Base-by-base conservation (phyloP, 225 moss, liverwort and hornwort genomes). In the Polytrichum commune region DNA sequence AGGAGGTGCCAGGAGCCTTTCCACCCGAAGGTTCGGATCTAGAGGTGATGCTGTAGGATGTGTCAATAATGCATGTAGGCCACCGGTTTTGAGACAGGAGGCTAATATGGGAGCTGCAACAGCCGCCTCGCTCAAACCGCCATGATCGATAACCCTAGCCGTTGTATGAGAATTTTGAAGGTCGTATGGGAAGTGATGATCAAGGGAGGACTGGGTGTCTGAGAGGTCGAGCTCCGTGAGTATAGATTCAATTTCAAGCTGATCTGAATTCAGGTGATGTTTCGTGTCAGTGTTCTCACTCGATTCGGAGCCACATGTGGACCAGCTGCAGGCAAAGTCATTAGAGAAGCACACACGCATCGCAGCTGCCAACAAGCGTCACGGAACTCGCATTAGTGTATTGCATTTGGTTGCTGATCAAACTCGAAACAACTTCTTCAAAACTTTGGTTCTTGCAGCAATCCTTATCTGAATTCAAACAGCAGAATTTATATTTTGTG, bases 11-110 rank as follows among this genome's bases (percentile, higher is more conserved):
- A 69, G 54, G 26, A 56, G 54, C 24, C 69, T 27, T 8, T 69
- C 55, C 19, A 22, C 18, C 25, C 54, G 2, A 10, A 69, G 25
- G 26, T 54, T 54, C 27, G 69, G 29, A 25, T 54, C 53, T 27
- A 69, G 26, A 56, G 55, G 19, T 19, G 69, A 55, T 19, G 18
- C 3, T 16, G 19, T 27, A 18, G 46, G 46, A 16, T 69, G 69
- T 54, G 69, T 55, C 66, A 66, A 26, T 26, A 26, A 66, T 19
- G 66, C 23, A 38, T 66, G 46, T 4, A 66, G 3, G 2, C 46
- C 46, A 20, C 66, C 66, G 33, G 20, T 53, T 24, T 38, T 66
- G 46, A 53, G 66, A 9, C 66, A 53, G 38, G 66, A 66, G 8
- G 33, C 24, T 16, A 23, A 38, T 3, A 35, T 46, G 13, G 46